Base-by-base conservation (phyloP, 768 basidiomycete species). In the Filobasidium wieringae region DNA sequence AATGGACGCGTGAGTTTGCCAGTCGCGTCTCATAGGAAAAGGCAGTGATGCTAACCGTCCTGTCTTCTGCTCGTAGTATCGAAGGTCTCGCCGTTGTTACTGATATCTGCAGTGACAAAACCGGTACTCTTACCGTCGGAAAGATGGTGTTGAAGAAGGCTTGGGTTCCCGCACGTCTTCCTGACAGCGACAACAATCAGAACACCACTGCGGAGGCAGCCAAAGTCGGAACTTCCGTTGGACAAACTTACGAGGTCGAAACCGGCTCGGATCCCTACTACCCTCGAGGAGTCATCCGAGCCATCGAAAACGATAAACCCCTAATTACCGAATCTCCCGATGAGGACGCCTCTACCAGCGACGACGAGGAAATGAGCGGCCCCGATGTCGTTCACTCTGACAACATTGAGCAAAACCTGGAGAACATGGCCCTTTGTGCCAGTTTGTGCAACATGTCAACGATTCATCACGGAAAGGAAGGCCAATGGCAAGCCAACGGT, bases 81-180 rank as follows among this genome's bases (percentile, higher is more conserved):
- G 82, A 84, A 66, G 81, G 79, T 51, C 67, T 84, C 37, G 80
- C 82, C 11, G 80, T 78, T 8, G 81, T 84, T 27, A 75, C 72
- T 54, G 65, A 78, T 50, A 67, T 78, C 53, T 84, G 82, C 67
- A 81, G 80, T 24, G 83, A 84, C 69, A 84, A 84, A 69, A 84
- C 83, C 0, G 83, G 83, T 26, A 84, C 83, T 15, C 66, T 77
- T 37, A 77, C 76, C 14, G 64, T 74, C 37, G 77, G 77, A 39
- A 74, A 76, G 51, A 58, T 58, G 57, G 57, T 58, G 4, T 41
- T 53, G 39, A 58, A 58, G 40, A 58, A 58, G 40, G 57, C 51
- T 15, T 58, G 57, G 57, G 51, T 58, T 15, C 57, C 57, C 15
- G 57, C 57, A 15, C 50, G 51, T n/a, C 41, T 58, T 7, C 33